Conservation (phyloP, 177 flowering plant genomes). For the Telopea speciosissima region DNA sequence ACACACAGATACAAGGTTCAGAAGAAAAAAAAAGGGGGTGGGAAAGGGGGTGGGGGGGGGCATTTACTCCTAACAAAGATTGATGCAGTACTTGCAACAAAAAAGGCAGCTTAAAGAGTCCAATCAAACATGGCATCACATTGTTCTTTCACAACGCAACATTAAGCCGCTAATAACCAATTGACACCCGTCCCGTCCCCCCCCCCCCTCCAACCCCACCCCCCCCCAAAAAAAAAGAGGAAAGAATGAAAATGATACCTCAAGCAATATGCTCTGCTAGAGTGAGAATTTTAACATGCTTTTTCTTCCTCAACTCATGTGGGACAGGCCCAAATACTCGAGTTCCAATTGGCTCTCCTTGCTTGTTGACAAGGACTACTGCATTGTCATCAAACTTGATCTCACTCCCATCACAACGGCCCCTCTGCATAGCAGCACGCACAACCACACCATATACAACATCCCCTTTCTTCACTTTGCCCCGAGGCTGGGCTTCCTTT, state of each 20-base stretch:
- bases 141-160: background rate
- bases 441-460: conserved; percentile 82
- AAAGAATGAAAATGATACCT: conserved; percentile 5
- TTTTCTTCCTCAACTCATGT: conserved; percentile 76
- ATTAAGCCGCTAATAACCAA: background rate
- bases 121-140: background rate
- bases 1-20: too few relatives aligned
- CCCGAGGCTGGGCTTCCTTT: conserved; percentile 78
- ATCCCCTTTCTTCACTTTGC: conserved; percentile 87
- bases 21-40: too few relatives aligned
- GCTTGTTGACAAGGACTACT: conserved; percentile 74
- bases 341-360: conserved; percentile 79
- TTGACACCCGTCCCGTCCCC: background rate
- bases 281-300: conserved; percentile 77
- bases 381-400: conserved; percentile 95
- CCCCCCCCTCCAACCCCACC: too few relatives aligned
- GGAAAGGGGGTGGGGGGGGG: too few relatives aligned
- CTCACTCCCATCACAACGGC: conserved; percentile 83
- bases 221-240: too few relatives aligned
- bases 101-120: background rate
- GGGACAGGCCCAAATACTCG: conserved; percentile 88
- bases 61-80: too few relatives aligned
- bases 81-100: too few relatives aligned
- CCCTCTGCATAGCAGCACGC: conserved; percentile 81
- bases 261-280: conserved; percentile 57